Percentiles rank a stretch among this genome's conserved stretches.
Conservation (phyloP, 257 asterid species). For the Oldenlandia corymbosa region DNA sequence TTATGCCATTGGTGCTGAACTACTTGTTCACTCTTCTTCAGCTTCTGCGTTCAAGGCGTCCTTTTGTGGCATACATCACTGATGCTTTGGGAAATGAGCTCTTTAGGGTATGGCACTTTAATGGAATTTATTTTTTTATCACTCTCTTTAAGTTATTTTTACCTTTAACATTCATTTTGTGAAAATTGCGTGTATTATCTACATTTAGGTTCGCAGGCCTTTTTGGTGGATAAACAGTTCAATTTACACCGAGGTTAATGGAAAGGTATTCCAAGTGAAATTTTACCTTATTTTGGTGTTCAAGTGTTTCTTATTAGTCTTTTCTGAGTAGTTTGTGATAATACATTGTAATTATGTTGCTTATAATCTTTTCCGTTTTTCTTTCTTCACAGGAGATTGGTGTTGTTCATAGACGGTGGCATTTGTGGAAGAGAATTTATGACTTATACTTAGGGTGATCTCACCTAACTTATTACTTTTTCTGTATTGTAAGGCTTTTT, state of each 20-base stretch:
- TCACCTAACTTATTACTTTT: conserved; percentile 5
- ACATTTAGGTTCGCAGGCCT: conserved; percentile 73
- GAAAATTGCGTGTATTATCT: neutral
- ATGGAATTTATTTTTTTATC: neutral
- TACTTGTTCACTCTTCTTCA: conserved; percentile 31
- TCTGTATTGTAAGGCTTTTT: too few relatives aligned
- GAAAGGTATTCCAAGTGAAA: conserved; percentile 44
- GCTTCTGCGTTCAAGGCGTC: conserved; percentile 85
- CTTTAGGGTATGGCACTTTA: conserved; percentile 70
- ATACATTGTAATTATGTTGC: neutral
- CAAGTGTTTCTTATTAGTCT: neutral
- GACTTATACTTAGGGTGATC: conserved; percentile 90
- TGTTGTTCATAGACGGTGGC: conserved; percentile 99
- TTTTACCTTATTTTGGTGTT: neutral
- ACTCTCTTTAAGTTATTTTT: conserved; percentile 16
- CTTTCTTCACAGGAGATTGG: conserved; percentile 64
- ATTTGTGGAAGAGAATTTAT: conserved; percentile 93
- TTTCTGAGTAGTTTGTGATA: neutral
- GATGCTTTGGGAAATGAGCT: conserved; percentile 81
- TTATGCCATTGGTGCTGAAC: conserved; percentile 15
- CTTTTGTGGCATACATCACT: conserved; percentile 71
- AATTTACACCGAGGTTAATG: conserved; percentile 86
- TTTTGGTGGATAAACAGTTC: conserved; percentile 99
- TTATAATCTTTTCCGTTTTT: conserved; percentile 1
- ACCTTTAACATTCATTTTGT: too few relatives aligned